Conservation (phyloP, 148 eudicot species). For the Bassia scoparia region DNA sequence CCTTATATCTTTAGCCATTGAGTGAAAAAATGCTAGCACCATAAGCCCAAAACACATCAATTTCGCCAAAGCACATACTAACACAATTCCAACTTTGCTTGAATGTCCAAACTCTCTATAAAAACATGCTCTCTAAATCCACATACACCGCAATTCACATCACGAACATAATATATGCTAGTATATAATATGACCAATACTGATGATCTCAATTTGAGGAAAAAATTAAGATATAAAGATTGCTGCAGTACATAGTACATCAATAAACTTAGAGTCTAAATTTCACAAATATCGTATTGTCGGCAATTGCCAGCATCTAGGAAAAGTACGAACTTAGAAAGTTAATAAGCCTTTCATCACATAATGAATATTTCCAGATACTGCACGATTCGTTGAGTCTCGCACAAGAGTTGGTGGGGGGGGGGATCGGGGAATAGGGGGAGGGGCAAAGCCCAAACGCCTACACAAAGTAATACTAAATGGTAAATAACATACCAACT, state of each 20-base stretch:
- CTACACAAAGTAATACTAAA: not conserved
- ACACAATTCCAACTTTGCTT: constrained; percentile 65
- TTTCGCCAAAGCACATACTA: constrained; percentile 83
- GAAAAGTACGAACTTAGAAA: not conserved
- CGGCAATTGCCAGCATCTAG: not conserved
- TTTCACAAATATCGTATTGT: not conserved
- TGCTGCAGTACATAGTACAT: not conserved
- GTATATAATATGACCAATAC: too few species aligned
- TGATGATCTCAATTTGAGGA: not conserved
- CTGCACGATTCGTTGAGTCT: not conserved
- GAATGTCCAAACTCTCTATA: constrained; percentile 88
- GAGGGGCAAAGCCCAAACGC: not conserved
- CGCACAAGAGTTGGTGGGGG: too few species aligned
- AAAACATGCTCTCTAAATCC: constrained; percentile 82
- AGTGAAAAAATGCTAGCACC: constrained; percentile 64
- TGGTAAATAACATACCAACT: constrained; percentile 47
- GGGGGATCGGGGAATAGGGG: too few species aligned
- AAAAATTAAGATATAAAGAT: not conserved
- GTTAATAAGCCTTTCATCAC: not conserved
- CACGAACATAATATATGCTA: not conserved
- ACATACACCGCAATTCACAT: constrained; percentile 47
- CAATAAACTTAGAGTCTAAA: not conserved
- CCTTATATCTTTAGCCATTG: constrained; percentile 64
- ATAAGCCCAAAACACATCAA: constrained; percentile 71
- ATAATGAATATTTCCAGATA: not conserved